Evolutionary conservation across 345 rosid species (phyloP), one percentile per base, ranked within the genome.

Genomic region (Linum trigynum): DNA sequence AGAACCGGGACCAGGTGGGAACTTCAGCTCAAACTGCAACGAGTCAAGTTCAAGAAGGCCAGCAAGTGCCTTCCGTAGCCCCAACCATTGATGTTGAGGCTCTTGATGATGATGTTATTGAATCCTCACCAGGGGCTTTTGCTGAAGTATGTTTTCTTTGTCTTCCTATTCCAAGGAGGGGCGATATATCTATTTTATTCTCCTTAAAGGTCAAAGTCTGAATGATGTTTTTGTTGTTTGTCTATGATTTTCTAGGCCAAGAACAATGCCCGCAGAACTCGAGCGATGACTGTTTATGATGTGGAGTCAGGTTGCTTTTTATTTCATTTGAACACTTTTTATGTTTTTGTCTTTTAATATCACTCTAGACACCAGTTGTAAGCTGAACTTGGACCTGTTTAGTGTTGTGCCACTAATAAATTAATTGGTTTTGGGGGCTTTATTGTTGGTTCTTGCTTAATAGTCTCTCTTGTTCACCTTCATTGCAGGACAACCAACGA

Each of bases 31-130:
- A 39, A 75, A 40, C 43, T 65, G 69, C n/a, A 14, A 68, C 61
- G 67, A 67, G 50, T 69, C 65, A 4, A 39, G 64, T 64, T 43
- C 71, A 37, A 53, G 64, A 71, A 55, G 66, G 63, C 61, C 78
- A 74, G 10, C 85, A 69, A 62, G 70, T 70, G 66, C 78, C 41
- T 56, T 42, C 67, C 7, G 61, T 69, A 11, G 76, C 71, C 10
- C 69, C 73, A 45, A 57, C 86, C 7, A 85, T 87, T 74, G 91
- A 81, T 73, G 84, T 84, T 59, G 99, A 90, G 71, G 88, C 81
- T 48, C 56, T 87, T 68, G 96, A 94, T 70, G 97, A 94, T 59
- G 96, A 85, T 62, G 92, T 87, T 71, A 61, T 89, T 65, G 84
- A 85, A 74, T 81, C 85, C 41, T 82, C 97, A 38, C 84, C 97